Base-by-base conservation (phyloP, 306 rosid species). In the Mimosa pudica region DNA sequence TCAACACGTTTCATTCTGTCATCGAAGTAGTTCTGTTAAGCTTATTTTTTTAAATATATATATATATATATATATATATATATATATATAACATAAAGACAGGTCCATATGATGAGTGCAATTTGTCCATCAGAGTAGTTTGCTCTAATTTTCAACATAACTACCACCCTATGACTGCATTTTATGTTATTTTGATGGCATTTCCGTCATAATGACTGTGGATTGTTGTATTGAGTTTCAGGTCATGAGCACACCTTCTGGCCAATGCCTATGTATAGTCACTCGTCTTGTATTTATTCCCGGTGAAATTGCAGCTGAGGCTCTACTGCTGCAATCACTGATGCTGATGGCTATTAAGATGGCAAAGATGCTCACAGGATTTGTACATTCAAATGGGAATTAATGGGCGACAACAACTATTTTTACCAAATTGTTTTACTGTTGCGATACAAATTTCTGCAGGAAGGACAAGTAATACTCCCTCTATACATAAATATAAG, bases 151-250 rank as follows among this genome's bases (percentile, higher is more conserved):
- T 52, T 52, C 0, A 16, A 52, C 58, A 52, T 52, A 5, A 16
- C 58, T 52, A 52, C 58, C 17, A 52, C 20, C 20, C 20, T 16
- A 7, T 52, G 58, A 52, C 5, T 16, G 20, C 58, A 52, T 52
- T 52, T 18, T 30, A 10, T 20, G 66, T 10, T 61, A 4, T 61
- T 61, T 61, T 60, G 36, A 32, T 57, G 63, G 32, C 63, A 8
- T n/a, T 57, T 57, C 32, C 33, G 12, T 57, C 63, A n/a, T 18
- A 57, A 58, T 58, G 64, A 20, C 36, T 1, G 6, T 61, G 51
- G 42, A 42, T 41, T 54, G 62, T 67, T 68, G 32, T 55, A 68
- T 69, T 66, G 76, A 62, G 61, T 76, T 70, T 73, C 82, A 82
- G 84, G 75, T 38, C 24, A 49, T 35, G 46, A 67, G 65, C 80